phyloP scores from a whole-genome alignment of 139 green algal species.

The Micromonas pusilla region DNA sequence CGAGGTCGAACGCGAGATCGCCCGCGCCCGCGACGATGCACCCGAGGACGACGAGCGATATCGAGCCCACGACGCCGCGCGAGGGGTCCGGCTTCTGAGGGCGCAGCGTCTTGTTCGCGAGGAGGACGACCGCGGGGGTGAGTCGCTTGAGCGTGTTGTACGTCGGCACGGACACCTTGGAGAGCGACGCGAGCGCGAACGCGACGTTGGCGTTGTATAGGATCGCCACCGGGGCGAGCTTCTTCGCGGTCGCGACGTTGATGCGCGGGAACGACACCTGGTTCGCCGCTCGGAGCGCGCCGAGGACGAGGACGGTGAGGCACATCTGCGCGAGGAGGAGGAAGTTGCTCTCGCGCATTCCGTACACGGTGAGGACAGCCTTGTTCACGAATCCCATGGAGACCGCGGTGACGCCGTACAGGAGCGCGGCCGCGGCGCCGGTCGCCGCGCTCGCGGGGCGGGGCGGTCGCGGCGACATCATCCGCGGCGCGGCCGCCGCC shows the following conservation, averaged over 20 bases:
- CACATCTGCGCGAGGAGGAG: slow-evolving; percentile 40
- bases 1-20: slow-evolving; percentile 58
- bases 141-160: slow-evolving; percentile 37
- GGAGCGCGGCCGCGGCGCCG: not conserved
- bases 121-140: slow-evolving; percentile 11
- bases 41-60: slow-evolving; percentile 34
- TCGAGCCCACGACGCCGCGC: not conserved
- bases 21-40: slow-evolving; percentile 44
- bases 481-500: no score
- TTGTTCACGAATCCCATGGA: slow-evolving; percentile 48
- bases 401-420: slow-evolving; percentile 33
- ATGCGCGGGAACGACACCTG: not conserved
- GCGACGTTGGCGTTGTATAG: slow-evolving; percentile 50
- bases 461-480: not conserved
- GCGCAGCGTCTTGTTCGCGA: not conserved
- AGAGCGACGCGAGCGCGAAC: slow-evolving; percentile 37
- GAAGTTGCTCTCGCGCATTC: slow-evolving; percentile 23
- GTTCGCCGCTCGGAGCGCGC: not conserved
- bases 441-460: not conserved
- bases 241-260: not conserved
- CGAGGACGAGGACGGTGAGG: slow-evolving; percentile 12
- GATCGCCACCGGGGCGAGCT: slow-evolving; percentile 31
- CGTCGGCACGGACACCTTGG: slow-evolving; percentile 39
- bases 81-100: not conserved
- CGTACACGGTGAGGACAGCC: slow-evolving; percentile 28